A percentile compares a stretch with the other conserved stretches of the same genome.
phyloP scores from a whole-genome alignment of 2,329 filamentous ascomycete species.

The Colletotrichum sp. region DNA sequence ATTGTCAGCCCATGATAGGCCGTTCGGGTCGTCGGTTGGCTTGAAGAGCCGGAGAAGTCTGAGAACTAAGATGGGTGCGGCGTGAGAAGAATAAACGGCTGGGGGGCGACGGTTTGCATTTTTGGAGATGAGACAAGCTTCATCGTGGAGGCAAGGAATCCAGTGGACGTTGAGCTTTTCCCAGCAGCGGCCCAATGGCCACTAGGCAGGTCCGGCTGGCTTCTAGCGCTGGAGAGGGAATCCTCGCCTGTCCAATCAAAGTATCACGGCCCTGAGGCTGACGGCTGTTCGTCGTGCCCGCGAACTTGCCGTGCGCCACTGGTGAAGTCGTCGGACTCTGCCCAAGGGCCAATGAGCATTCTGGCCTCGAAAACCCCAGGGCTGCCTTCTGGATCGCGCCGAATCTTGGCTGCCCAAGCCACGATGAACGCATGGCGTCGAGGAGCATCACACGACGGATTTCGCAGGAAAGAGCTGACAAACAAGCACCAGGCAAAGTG shows the following conservation, averaged over 20 bases:
- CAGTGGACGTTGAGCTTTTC: not conserved
- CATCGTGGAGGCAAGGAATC: not conserved
- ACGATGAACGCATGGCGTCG: not conserved
- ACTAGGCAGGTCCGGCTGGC: not conserved
- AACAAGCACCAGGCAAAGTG: not conserved
- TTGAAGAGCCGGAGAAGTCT: not conserved
- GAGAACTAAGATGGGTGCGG: not conserved
- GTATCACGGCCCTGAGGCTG: not conserved
- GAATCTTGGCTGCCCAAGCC: not conserved
- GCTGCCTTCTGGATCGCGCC: not conserved
- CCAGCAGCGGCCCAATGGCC: not conserved
- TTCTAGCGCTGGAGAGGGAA: conserved; percentile 4
- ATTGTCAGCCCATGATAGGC: not conserved
- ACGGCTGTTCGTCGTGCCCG: not conserved
- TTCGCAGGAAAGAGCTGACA: not conserved
- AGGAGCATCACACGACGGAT: not conserved
- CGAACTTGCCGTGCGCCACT: not conserved
- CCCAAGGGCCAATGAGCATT: not conserved
- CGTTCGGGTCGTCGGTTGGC: not conserved
- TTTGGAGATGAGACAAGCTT: not conserved
- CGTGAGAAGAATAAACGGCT: not conserved
- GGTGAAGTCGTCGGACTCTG: not conserved
- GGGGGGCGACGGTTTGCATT: not conserved
- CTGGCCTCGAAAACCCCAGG: not conserved
- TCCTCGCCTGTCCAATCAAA: conserved; percentile 3